Conservation (phyloP, 2,329 filamentous ascomycete genomes). For the Trichocomaceae sp. region DNA sequence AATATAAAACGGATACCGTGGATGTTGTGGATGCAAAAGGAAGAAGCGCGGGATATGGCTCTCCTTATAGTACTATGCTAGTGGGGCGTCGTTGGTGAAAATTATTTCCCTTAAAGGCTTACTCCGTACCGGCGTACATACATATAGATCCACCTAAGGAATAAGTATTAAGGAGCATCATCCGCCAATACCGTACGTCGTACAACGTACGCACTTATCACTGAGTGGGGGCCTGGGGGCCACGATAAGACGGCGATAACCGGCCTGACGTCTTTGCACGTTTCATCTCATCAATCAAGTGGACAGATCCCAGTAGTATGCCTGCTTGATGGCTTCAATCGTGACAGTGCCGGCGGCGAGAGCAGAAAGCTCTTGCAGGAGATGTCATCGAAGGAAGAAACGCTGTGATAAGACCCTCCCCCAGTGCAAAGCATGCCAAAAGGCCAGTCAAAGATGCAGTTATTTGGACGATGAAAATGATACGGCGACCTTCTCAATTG, state of each 20-base stretch:
- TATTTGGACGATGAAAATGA: slow-evolving; percentile 4
- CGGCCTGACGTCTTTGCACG: not conserved
- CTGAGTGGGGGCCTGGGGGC: no score
- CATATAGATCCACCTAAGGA: no score
- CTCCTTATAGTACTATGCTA: no score
- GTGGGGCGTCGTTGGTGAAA: no score
- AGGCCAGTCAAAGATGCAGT: slow-evolving; percentile 6
- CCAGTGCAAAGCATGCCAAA: slow-evolving; percentile 2
- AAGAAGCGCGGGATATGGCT: no score
- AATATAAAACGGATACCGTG: no score
- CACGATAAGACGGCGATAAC: not conserved
- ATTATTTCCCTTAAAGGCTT: no score
- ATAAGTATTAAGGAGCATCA: no score
- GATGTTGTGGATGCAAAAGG: no score
- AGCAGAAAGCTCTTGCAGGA: slow-evolving; percentile 3
- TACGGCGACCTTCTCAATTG: slow-evolving; percentile 2
- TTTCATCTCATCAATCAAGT: not conserved
- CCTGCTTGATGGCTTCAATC: not conserved
- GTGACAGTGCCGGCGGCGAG: not conserved
- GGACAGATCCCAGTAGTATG: not conserved
- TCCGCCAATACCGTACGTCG: no score
- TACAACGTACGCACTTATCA: no score
- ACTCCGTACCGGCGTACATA: no score
- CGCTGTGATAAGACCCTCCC: slow-evolving; percentile 7
- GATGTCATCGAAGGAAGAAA: slow-evolving; percentile 6